A percentile compares a stretch with the other conserved stretches of the same genome.
Evolutionary conservation across 345 rosid genomes (phyloP).

Genomic region (Corymbia maculata): DNA sequence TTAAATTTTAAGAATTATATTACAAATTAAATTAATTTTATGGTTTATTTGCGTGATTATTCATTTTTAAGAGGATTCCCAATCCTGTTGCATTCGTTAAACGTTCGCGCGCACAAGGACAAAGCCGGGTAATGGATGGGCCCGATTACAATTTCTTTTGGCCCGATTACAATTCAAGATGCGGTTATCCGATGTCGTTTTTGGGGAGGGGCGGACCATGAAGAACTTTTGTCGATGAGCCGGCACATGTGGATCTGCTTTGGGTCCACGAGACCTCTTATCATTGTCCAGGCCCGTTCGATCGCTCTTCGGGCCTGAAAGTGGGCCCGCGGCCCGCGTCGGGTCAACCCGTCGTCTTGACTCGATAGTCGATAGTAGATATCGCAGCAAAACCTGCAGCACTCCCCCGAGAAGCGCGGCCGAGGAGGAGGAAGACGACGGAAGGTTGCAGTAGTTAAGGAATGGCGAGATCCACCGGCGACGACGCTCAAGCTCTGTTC

Average conservation of each 20-base stretch:
- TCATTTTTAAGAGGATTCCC: not conserved
- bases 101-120: not conserved
- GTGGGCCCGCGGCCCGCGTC: not conserved
- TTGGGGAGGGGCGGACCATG: not conserved
- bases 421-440: not conserved
- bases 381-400: not conserved
- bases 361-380: not conserved
- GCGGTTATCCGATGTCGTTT: not conserved
- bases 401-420: not conserved
- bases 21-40: no score
- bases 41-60: not conserved
- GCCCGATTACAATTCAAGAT: not conserved
- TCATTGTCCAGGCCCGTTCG: not conserved
- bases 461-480: conserved; percentile 31
- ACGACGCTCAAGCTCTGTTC: conserved; percentile 30
- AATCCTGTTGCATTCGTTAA: not conserved
- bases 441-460: not conserved
- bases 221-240: not conserved
- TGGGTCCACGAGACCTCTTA: not conserved
- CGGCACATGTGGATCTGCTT: not conserved
- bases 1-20: no score
- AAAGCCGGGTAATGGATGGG: not conserved
- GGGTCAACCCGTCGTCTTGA: not conserved
- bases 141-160: not conserved
- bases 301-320: not conserved